These are phyloP conservation scores for Fusarium haematococcum DNA, from an alignment of 2,329 filamentous ascomycete species.

Conservation along the genomic window DNA sequence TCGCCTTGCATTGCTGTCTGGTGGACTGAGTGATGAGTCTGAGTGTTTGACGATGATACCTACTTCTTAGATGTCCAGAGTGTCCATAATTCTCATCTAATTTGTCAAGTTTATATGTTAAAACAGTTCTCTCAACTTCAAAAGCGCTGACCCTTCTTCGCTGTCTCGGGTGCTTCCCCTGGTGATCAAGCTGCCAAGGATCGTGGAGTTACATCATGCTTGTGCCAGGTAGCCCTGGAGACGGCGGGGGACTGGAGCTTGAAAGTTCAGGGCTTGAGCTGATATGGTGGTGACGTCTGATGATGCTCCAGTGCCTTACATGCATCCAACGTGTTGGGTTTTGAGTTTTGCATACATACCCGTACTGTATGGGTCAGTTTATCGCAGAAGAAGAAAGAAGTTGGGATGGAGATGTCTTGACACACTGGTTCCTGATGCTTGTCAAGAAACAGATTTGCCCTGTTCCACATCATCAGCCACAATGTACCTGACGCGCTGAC, in stretches of 20 bases:
- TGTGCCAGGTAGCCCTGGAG: background rate
- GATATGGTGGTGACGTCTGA: constrained; percentile 14
- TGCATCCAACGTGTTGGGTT: background rate
- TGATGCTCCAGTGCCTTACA: constrained; percentile 3
- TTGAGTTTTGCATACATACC: constrained; percentile 6
- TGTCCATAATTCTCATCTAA: background rate
- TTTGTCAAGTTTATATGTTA: background rate
- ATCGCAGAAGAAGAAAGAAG: background rate
- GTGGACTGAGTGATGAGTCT: background rate
- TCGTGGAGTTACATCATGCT: background rate
- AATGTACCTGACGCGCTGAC: constrained; percentile 15
- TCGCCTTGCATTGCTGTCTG: background rate
- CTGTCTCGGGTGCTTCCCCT: background rate
- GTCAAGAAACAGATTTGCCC: background rate
- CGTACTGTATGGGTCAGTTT: background rate
- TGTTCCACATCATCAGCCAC: constrained; percentile 13
- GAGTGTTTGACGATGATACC: background rate
- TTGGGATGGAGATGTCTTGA: background rate
- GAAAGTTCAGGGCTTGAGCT: constrained; percentile 25
- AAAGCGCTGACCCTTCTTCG: background rate
- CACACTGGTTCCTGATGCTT: background rate
- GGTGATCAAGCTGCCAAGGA: background rate
- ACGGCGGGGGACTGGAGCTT: constrained; percentile 12
- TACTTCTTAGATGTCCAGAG: background rate
- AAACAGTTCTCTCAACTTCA: too few relatives aligned